Conservation (phyloP, 208 protist species). For the Leishmania turanica region DNA sequence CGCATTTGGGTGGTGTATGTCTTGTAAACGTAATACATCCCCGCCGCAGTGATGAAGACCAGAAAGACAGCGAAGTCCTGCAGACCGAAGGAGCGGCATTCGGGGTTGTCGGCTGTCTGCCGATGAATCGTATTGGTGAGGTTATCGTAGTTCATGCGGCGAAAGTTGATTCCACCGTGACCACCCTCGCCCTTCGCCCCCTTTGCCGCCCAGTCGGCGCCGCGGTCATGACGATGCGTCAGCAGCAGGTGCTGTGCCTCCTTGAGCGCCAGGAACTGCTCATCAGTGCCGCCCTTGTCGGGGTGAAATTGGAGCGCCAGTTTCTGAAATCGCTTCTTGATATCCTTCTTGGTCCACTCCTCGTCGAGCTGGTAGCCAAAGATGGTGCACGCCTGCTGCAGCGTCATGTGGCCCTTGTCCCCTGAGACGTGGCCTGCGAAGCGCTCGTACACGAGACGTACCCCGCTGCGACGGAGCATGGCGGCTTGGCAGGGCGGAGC, state of each 20-base stretch:
- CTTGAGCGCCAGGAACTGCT: conserved; percentile 83
- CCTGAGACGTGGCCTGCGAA: conserved; percentile 64
- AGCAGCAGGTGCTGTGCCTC: conserved; percentile 86
- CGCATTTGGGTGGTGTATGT: conserved; percentile 68
- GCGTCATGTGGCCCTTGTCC: conserved; percentile 86
- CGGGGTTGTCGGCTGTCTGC: conserved; percentile 63
- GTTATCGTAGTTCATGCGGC: conserved; percentile 80
- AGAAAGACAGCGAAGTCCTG: conserved; percentile 76
- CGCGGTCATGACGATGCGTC: conserved; percentile 73
- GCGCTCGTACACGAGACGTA: conserved; percentile 34
- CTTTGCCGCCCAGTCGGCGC: conserved; percentile 10
- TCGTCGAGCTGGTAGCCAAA: conserved; percentile 89
- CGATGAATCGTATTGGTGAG: conserved; percentile 84
- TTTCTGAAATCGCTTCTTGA: conserved; percentile 83
- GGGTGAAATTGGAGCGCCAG: conserved; percentile 81
- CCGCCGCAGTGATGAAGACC: conserved; percentile 41
- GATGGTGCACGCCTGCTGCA: conserved; percentile 86
- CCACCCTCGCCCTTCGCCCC: conserved; percentile 17
- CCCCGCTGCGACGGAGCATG: conserved; percentile 33
- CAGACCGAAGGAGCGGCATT: conserved; percentile 75
- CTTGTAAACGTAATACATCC: conserved; percentile 69
- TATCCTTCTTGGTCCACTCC: conserved; percentile 65
- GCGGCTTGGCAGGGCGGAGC: neutral
- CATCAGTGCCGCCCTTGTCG: conserved; percentile 78
- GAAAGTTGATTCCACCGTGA: conserved; percentile 65